A percentile compares a stretch with the other conserved stretches of the same genome.
Conservation (phyloP, 1,139 yeast species). For the Scheffersomyces stambukii region DNA sequence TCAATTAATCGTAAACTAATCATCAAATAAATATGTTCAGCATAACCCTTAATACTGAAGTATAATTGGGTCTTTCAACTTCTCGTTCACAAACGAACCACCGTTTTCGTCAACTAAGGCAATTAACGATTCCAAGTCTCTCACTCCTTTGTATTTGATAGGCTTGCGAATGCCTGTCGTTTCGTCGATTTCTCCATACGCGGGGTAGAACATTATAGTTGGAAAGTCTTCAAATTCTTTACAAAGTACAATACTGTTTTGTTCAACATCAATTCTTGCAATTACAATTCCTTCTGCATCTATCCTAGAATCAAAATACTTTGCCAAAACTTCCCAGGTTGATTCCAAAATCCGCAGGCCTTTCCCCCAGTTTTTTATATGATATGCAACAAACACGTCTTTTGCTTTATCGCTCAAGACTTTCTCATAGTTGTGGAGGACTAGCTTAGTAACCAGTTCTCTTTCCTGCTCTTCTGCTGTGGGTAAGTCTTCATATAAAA, state of each 20-base stretch:
- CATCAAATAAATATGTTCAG: no score
- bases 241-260: constrained; percentile 76
- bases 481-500: constrained; percentile 88
- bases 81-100: constrained; percentile 55
- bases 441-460: constrained; percentile 71
- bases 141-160: constrained; percentile 60
- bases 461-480: constrained; percentile 60
- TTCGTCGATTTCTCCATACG: constrained; percentile 68
- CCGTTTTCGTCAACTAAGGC: constrained; percentile 67
- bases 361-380: constrained; percentile 99
- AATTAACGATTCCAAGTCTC: constrained; percentile 72
- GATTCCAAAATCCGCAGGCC: constrained; percentile 97
- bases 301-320: constrained; percentile 49
- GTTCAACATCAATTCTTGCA: constrained; percentile 87
- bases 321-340: constrained; percentile 82
- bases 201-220: constrained; percentile 88
- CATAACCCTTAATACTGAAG: no score
- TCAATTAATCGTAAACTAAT: no score
- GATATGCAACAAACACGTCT: constrained; percentile 90
- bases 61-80: no score
- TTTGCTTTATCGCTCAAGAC: constrained; percentile 63
- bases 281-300: constrained; percentile 54
- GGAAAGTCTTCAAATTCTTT: constrained; percentile 83
- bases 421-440: constrained; percentile 77
- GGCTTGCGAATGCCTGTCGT: constrained; percentile 56